Percentiles rank a stretch among this genome's conserved stretches.
phyloP scores from a whole-genome alignment of 345 rosid genomes.

The Salix exigua region DNA sequence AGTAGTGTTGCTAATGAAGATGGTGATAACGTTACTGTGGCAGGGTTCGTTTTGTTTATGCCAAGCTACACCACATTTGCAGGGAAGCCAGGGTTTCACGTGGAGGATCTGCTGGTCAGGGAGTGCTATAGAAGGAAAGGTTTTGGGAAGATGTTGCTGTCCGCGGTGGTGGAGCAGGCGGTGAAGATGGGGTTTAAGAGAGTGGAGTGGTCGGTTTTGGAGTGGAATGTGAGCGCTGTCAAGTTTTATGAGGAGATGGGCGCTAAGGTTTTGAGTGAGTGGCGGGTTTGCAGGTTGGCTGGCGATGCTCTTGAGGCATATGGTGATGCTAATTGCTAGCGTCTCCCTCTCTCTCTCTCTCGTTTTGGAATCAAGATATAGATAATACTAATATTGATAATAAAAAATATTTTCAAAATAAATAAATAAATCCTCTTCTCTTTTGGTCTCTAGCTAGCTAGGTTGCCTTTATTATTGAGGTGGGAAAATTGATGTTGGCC shows the following conservation, averaged over 20 bases:
- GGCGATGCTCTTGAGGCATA: conserved; percentile 75
- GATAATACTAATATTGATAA: no score
- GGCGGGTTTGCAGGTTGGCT: conserved; percentile 87
- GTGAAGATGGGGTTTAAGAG: conserved; percentile 84
- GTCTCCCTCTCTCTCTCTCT: no score
- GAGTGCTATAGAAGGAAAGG: conserved; percentile 78
- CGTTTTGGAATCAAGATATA: no score
- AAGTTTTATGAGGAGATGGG: conserved; percentile 88
- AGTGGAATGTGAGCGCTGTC: conserved; percentile 85
- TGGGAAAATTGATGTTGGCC: no score
- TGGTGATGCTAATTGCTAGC: conserved; percentile 19
- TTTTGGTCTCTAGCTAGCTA: no score
- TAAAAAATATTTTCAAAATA: no score
- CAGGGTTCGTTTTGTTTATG: conserved; percentile 83
- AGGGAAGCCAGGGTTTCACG: conserved; percentile 72
- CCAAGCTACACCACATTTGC: conserved; percentile 71
- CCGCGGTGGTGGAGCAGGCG: conserved; percentile 82
- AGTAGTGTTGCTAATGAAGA: conserved; percentile 2
- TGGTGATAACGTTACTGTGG: conserved; percentile 39
- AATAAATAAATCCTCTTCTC: no score
- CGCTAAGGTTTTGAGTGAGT: conserved; percentile 61
- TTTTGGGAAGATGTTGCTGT: conserved; percentile 62
- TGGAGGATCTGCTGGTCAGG: conserved; percentile 82
- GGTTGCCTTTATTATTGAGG: no score
- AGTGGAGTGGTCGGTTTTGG: conserved; percentile 88